Evolutionary conservation across 139 green algal species (phyloP), one percentile per base, ranked within the genome.

Genomic region (Marvania coccoides): DNA sequence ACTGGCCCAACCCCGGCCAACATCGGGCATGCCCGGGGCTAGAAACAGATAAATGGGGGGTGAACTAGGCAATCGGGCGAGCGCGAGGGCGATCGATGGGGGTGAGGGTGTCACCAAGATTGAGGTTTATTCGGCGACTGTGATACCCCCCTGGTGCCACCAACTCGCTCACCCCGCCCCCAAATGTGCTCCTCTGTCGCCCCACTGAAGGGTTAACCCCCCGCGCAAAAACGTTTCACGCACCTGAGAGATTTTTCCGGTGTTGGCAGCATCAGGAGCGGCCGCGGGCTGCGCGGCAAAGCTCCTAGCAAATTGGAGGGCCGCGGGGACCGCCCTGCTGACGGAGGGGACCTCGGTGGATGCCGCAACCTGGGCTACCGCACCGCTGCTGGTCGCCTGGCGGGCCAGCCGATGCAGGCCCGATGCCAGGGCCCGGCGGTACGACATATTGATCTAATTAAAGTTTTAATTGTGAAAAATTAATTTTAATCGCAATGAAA

Each of bases 181-280:
- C n/a, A n/a, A n/a, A n/a, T n/a, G n/a, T n/a, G n/a, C n/a, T n/a
- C n/a, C n/a, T n/a, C n/a, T n/a, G n/a, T n/a, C n/a, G n/a, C n/a
- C n/a, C n/a, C n/a, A n/a, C n/a, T n/a, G n/a, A n/a, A n/a, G n/a
- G n/a, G n/a, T n/a, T n/a, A n/a, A n/a, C n/a, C n/a, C n/a, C n/a
- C n/a, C n/a, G n/a, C n/a, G n/a, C n/a, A n/a, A n/a, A n/a, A n/a
- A n/a, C n/a, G n/a, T n/a, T n/a, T n/a, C n/a, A 53, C 63, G 30
- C 34, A 71, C 63, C 63, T 71, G 63, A 14, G 63, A 60, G 14
- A 71, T 42, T 46, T 47, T 47, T n/a, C 63, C 63, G 7, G 13
- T 30, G 47, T 13, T 28, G 24, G 8, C 26, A 24, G 24, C 31
- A 47, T 58, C 35, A 29, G 31, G 58, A n/a, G 35, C 51, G 36